Base-by-base conservation (phyloP, 2,329 filamentous ascomycete species). In the Macrophomina tecta region DNA sequence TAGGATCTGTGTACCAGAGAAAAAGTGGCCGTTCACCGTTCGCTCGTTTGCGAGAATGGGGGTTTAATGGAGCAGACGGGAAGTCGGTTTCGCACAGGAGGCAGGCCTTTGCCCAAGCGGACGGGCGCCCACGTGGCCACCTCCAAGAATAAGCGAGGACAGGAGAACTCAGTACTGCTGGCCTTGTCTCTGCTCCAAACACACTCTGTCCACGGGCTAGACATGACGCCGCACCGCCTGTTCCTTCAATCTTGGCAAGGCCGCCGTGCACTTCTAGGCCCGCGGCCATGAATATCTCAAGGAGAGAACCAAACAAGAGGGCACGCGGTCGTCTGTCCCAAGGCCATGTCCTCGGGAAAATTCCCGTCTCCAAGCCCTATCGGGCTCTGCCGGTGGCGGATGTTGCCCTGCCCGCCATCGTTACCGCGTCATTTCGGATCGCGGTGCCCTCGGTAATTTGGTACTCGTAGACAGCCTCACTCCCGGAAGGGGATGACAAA, bases 301-400 rank as follows among this genome's bases (percentile, higher is more conserved):
- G 45, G 58, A 23, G 30, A 49, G 30, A 12, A 36, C 23, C 12
- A 32, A 36, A 34, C 36, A 48, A 61, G 42, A 62, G 45, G 58
- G 45, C 58, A 62, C 58, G 30, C 58, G 58, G 58, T 66, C 52
- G 64, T 14, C 51, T 56, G 69, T 75, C 71, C 75, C 75, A 72
- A 72, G 68, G 69, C 76, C 75, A 73, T 76, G 75, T 75, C 73
- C 70, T 68, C 72, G 76, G 75, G 70, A 71, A 71, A 65, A 69
- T 67, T 68, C 68, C 70, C 68, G 69, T 70, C 68, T 58, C 48
- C 63, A 66, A 71, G 61, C 67, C 68, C 69, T 70, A 70, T 69
- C 71, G 70, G 72, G 60, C 64, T 71, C 58, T 68, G 45, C 70
- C 70, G 70, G 68, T 60, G 45, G 61, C 67, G 46, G 65, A 45